Evolutionary conservation across 192 early-diverging fungal species (phyloP), one percentile per base, ranked within the genome.

Genomic region (Gigaspora rosea): DNA sequence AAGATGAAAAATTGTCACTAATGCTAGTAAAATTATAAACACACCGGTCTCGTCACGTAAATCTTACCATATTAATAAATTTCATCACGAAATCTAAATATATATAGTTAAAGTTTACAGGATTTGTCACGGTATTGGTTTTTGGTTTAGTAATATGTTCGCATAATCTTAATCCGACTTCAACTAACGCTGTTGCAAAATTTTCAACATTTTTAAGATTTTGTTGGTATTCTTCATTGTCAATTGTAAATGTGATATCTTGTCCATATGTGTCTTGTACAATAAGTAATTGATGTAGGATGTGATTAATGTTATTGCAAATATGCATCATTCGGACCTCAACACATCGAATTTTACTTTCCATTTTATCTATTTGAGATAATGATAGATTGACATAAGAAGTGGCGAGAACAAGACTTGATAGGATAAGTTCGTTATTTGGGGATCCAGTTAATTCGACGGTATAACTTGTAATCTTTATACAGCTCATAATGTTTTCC

Each of bases 71-170:
- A 52, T 70, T 70, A 32, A 70, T 22, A 52, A 70, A 70, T 11
- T 70, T 70, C 8, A 70, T 32, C 12, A 70, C 68, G 50, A 70
- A 70, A 12, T 70, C 68, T 15, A 48, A 70, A 52, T 70, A 70
- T n/a, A 70, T 70, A 33, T 70, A 51, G 13, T 12, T 18, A 70
- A 70, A 70, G 68, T 70, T 70, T 3, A 9, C 49, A 52, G 68
- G 48, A 51, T 48, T 48, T 27, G 50, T 70, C 13, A 52, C 50
- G 15, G 22, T 49, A 52, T 70, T 70, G 27, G 16, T 70, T 33
- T 70, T 70, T 13, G 68, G 68, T 70, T 70, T 70, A 51, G 50
- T 51, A 22, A 70, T 52, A 70, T 70, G 68, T 52, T 70, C 68
- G 33, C 68, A 70, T 52, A 70, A 52, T 70, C 68, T 70, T 52